phyloP scores from a whole-genome alignment of 2,329 filamentous ascomycete genomes.

The Hypoxylon sp. region DNA sequence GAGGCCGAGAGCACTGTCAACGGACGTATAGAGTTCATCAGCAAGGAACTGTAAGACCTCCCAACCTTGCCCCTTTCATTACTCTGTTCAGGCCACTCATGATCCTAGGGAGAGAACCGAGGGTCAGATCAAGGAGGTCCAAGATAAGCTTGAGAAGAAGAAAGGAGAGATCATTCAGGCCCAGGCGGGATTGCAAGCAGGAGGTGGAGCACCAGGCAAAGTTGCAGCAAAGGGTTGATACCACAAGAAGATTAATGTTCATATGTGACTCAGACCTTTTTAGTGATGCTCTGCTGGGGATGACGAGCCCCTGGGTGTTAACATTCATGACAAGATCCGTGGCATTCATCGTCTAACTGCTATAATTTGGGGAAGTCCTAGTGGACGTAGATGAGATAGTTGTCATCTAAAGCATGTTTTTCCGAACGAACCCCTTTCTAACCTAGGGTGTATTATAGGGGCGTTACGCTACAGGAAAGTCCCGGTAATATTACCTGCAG shows the following conservation, averaged over 20 bases:
- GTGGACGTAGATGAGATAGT: no score
- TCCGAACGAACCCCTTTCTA: not conserved
- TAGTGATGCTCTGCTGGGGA: no score
- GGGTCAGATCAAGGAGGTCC: slow-evolving; percentile 64
- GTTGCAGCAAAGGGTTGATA: slow-evolving; percentile 45
- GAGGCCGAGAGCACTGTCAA: slow-evolving; percentile 94
- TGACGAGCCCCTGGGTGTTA: not conserved
- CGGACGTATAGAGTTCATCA: slow-evolving; percentile 90
- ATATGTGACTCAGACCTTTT: not conserved
- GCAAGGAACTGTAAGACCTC: slow-evolving; percentile 83
- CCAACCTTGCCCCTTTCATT: not conserved
- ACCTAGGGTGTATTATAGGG: not conserved
- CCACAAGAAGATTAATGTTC: not conserved
- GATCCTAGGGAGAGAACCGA: slow-evolving; percentile 53
- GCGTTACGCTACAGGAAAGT: slow-evolving; percentile 5
- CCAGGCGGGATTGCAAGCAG: slow-evolving; percentile 64
- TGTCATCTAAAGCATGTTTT: no score
- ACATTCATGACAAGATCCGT: not conserved
- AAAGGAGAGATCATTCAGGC: slow-evolving; percentile 69
- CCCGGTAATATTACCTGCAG: not conserved
- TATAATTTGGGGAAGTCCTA: no score
- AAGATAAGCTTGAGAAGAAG: slow-evolving; percentile 69
- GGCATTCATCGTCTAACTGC: no score
- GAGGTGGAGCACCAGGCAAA: slow-evolving; percentile 49
- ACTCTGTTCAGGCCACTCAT: not conserved